Evolutionary conservation across 139 green algal genomes (phyloP), one percentile per base, ranked within the genome.

Genomic region (Tetradesmus lagerheimii): DNA sequence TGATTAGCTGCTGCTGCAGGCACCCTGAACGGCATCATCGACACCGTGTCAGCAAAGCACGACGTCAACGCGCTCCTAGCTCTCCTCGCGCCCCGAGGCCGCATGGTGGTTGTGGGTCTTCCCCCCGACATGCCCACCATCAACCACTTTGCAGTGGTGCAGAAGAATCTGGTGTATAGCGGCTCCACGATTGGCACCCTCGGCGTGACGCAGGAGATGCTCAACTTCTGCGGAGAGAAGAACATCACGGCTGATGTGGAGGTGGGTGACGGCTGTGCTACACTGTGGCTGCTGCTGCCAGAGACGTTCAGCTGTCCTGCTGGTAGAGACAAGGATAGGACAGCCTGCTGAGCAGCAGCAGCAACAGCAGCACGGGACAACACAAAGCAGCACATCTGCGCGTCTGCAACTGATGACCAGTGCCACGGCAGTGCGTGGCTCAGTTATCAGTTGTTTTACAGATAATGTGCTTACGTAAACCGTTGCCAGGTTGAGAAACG

Each of bases 1-100:
- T n/a, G n/a, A n/a, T n/a, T n/a, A n/a, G n/a, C n/a, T n/a, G n/a
- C n/a, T n/a, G n/a, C n/a, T 35, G 66, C 67, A 78, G 86, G 77
- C 43, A 94, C 81, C 0, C 89, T 99, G 47, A 91, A 99, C 85
- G 96, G 93, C 90, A 98, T 99, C 87, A 95, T 99, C 38, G 95
- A 98, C 93, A 98, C 96, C 0, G 96, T 99, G 38, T 93, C 90
- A 3, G 91, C 91, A 4, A 38, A 93, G 53, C 96, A 98, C 84
- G 93, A 96, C 31, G 86, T 98, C 23, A 75, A 14, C 18, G 29
- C 87, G 2, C 85, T 95, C 43, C 41, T 95, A 9, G 38, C 66
- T 5, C 89, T 97, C 83, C 89, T 96, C 9, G 89, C 93, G 43
- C 39, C 93, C 34, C 87, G 94, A 53, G 95, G 95, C n/a, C 95